Base-by-base conservation (phyloP, 164 flowering plant species). In the Vitis rotundifolia region DNA sequence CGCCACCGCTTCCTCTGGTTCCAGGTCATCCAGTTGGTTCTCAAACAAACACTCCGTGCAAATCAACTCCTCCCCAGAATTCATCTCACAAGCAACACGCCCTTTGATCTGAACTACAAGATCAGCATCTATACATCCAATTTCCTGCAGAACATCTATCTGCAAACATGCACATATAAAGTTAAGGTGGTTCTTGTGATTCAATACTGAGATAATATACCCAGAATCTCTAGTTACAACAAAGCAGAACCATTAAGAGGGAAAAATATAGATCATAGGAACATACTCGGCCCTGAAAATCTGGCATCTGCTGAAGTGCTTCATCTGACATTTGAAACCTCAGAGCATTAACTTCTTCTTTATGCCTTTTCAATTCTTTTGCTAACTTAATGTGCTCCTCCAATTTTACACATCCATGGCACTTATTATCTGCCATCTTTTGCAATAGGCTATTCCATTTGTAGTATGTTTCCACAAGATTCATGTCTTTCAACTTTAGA, bases 91-190 rank as follows among this genome's bases (percentile, higher is more conserved):
- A 49, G 99, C 99, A 55, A 96, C 97, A 47, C 97, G 91, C 14
- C 99, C 99, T 83, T 96, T 96, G n/a, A 96, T 89, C 79, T 90
- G 98, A 72, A 96, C 99, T 37, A 91, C 97, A 75, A 93, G 97
- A 70, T 93, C 97, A 64, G 75, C 82, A 76, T 96, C 97, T 76
- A 96, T 87, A 72, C 97, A 93, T 28, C 99, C 95, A 68, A 89
- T 86, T 76, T 82, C 84, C 83, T 90, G 88, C 69, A 96, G 83
- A 67, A 96, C 91, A 79, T 96, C 97, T 57, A 96, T 93, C 99
- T 96, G 91, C 72, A 80, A 66, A 26, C 48, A 57, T 14, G 71
- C 63, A 63, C 11, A 1, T 47, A 11, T n/a, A 58, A 11, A 48
- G 49, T 22, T 15, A 22, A 56, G 8, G 10, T 8, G 8, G 37